Conservation (phyloP, 495 filamentous ascomycete genomes). For the Xylaria nigripes region DNA sequence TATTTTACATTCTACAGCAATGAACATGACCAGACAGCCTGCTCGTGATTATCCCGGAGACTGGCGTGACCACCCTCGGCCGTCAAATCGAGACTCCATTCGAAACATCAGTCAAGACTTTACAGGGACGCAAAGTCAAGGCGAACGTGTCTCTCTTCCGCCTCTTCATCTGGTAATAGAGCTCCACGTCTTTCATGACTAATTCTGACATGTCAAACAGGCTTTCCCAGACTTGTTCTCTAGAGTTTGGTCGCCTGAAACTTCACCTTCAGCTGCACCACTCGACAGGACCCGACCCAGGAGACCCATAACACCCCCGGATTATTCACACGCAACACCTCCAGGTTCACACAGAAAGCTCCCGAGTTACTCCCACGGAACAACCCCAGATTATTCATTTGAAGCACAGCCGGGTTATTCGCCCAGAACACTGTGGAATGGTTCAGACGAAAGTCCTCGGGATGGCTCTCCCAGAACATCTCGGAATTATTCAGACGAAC, state of each 20-base stretch:
- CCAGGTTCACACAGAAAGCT: background rate
- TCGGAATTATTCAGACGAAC: background rate
- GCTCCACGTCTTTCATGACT: background rate
- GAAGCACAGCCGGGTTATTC: background rate
- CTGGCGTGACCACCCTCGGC: background rate
- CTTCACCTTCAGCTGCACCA: slow-evolving; percentile 18
- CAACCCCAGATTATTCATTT: background rate
- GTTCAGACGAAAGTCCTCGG: background rate
- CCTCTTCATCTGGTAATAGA: slow-evolving; percentile 36
- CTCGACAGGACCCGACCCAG: slow-evolving; percentile 14
- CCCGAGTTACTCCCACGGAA: background rate
- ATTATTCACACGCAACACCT: slow-evolving; percentile 17
- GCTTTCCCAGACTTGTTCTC: slow-evolving; percentile 29
- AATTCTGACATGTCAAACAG: slow-evolving; percentile 22
- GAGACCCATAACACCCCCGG: slow-evolving; percentile 21
- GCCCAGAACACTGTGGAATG: background rate
- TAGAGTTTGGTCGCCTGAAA: slow-evolving; percentile 16
- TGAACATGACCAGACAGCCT: background rate
- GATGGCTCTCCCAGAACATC: background rate
- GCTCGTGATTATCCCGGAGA: background rate
- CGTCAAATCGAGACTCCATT: background rate
- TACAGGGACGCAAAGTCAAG: slow-evolving; percentile 6
- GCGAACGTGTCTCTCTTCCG: slow-evolving; percentile 32
- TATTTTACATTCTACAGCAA: background rate
- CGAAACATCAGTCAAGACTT: background rate